Percentiles rank a stretch among this genome's conserved stretches.
These are phyloP conservation scores for Penicillium griseofulvum DNA, from an alignment of 2,329 filamentous ascomycete species.

Conservation along the genomic window DNA sequence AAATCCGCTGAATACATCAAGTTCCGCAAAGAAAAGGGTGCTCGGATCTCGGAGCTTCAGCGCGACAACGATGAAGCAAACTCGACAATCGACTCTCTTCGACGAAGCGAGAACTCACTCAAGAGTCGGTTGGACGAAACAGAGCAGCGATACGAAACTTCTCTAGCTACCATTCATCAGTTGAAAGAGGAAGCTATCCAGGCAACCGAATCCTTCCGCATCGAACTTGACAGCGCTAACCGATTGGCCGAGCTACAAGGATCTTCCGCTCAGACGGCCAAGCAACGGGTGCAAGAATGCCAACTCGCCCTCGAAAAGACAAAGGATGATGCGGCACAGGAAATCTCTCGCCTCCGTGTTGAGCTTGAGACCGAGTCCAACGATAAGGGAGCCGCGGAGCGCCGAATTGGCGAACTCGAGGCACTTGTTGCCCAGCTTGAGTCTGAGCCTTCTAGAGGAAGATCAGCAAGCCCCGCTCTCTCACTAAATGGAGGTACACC, in stretches of 20 bases:
- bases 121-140: slow-evolving; percentile 79
- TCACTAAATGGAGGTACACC: slow-evolving; percentile 50
- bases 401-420: slow-evolving; percentile 64
- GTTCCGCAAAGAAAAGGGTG: slow-evolving; percentile 90
- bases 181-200: slow-evolving; percentile 79
- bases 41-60: slow-evolving; percentile 82
- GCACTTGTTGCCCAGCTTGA: slow-evolving; percentile 60
- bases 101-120: slow-evolving; percentile 75
- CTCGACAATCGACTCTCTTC: slow-evolving; percentile 71
- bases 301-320: slow-evolving; percentile 56
- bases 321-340: slow-evolving; percentile 61
- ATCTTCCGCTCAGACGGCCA: slow-evolving; percentile 58
- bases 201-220: slow-evolving; percentile 80
- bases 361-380: slow-evolving; percentile 57
- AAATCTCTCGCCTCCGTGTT: slow-evolving; percentile 54
- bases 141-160: slow-evolving; percentile 82
- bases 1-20: slow-evolving; percentile 84
- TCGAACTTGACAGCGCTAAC: slow-evolving; percentile 77
- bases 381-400: slow-evolving; percentile 62
- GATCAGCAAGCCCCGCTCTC: slow-evolving; percentile 55
- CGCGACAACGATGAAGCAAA: slow-evolving; percentile 82
- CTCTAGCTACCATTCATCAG: slow-evolving; percentile 76
- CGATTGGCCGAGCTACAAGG: slow-evolving; percentile 73
- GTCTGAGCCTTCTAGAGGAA: slow-evolving; percentile 47
- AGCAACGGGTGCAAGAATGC: slow-evolving; percentile 59